Conservation (phyloP, 352 stramenopile genomes). For the Hyaloperonospora arabidopsidis region DNA sequence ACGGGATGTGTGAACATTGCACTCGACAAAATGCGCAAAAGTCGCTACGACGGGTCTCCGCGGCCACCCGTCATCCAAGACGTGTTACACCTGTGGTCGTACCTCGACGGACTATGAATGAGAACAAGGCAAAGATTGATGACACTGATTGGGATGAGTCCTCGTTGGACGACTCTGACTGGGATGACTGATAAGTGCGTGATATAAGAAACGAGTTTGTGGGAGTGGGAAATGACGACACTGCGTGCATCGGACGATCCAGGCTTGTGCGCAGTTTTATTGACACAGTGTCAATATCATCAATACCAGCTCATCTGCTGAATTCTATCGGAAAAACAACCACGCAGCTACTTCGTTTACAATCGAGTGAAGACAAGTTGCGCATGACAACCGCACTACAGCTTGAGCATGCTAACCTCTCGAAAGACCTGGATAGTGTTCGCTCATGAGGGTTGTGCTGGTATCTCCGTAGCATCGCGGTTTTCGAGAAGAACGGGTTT, state of each 20-base stretch:
- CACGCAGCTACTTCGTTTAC: too few species aligned
- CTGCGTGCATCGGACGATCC: too few species aligned
- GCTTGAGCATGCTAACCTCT: too few species aligned
- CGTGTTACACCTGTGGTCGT: slow-evolving; percentile 9
- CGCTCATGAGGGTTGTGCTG: not conserved
- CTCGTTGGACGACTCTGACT: slow-evolving; percentile 36
- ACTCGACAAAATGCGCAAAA: slow-evolving; percentile 26
- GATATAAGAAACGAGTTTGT: not conserved
- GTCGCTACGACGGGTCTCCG: slow-evolving; percentile 5
- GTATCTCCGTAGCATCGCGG: not conserved
- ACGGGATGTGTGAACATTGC: slow-evolving; percentile 50
- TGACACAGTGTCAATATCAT: too few species aligned
- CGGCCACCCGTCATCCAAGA: slow-evolving; percentile 5
- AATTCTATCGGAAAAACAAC: too few species aligned
- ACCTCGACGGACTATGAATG: slow-evolving; percentile 6
- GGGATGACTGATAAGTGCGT: slow-evolving; percentile 34
- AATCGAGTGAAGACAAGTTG: too few species aligned
- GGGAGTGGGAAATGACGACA: too few species aligned
- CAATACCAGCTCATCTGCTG: too few species aligned
- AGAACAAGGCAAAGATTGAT: slow-evolving; percentile 14
- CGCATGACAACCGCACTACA: too few species aligned
- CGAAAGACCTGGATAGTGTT: too few species aligned
- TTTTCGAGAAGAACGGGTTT: not conserved
- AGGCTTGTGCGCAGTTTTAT: too few species aligned
- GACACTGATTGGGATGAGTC: slow-evolving; percentile 46